Conservation (phyloP, 768 basidiomycete genomes). For the Lactifluus rugatus region DNA sequence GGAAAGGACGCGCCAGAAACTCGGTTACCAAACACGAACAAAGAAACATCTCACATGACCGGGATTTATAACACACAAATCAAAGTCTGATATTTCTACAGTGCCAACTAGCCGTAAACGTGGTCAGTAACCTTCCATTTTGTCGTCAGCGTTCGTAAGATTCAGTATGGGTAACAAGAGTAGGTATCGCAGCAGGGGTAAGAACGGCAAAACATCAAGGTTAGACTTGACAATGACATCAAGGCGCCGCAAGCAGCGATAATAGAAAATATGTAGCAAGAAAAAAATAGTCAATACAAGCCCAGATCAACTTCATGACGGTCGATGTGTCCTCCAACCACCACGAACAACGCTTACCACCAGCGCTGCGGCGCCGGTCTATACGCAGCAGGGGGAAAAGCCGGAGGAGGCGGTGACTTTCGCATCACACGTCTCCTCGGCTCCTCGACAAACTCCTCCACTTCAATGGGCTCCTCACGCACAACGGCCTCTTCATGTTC, state of each 20-base stretch:
- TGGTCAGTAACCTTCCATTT: constrained; percentile 15
- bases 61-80: neutral
- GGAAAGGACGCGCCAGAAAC: constrained; percentile 9
- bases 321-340: neutral
- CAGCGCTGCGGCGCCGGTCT: constrained; percentile 16
- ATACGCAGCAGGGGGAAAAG: constrained; percentile 31
- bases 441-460: constrained; percentile 36
- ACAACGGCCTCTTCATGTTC: constrained; percentile 41
- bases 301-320: constrained; percentile 15
- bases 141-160: constrained; percentile 19
- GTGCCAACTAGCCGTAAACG: neutral
- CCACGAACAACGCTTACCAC: constrained; percentile 16
- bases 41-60: constrained; percentile 3
- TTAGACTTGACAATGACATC: constrained; percentile 5
- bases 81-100: neutral
- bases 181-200: constrained; percentile 15
- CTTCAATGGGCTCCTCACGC: constrained; percentile 26
- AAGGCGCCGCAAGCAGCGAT: constrained; percentile 13
- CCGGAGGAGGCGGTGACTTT: constrained; percentile 39
- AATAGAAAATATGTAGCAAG: constrained; percentile 16
- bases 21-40: constrained; percentile 12
- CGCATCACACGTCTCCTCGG: constrained; percentile 31
- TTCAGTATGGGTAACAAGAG: neutral
- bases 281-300: constrained; percentile 15
- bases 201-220: constrained; percentile 10